Evolutionary conservation across 345 rosid genomes (phyloP).

Genomic region (Gossypium bickii): DNA sequence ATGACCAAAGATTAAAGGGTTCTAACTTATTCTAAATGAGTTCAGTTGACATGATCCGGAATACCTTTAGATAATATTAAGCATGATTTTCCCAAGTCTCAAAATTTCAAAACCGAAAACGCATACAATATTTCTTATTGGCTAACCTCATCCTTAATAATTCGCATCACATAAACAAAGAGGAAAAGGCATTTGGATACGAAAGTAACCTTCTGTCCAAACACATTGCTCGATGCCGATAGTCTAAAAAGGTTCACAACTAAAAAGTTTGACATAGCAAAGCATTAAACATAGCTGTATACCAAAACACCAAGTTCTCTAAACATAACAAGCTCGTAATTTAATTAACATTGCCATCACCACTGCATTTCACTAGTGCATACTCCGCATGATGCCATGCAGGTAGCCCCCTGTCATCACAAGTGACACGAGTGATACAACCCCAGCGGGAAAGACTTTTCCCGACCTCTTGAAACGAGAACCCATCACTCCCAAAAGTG

Average conservation of each 20-base stretch:
- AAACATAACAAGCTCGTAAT: neutral
- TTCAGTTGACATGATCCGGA: neutral
- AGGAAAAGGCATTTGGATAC: neutral
- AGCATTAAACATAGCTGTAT: neutral
- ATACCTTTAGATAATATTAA: neutral
- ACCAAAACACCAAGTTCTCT: neutral
- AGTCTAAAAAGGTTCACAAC: neutral
- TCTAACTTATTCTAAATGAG: neutral
- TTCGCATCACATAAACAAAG: neutral
- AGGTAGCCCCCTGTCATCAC: conserved; percentile 84
- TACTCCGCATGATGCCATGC: conserved; percentile 66
- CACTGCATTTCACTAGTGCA: conserved; percentile 29
- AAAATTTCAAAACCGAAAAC: neutral
- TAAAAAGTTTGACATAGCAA: neutral
- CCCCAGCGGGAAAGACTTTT: conserved; percentile 80
- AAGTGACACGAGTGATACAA: conserved; percentile 70
- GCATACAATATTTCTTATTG: neutral
- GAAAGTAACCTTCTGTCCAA: neutral
- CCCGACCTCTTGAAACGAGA: conserved; percentile 70
- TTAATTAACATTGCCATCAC: neutral
- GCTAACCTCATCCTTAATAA: neutral
- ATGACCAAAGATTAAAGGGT: neutral
- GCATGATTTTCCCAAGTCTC: neutral
- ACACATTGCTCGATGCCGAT: neutral
- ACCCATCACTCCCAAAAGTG: conserved; percentile 75